Evolutionary conservation across 768 basidiomycete genomes (phyloP).

Genomic region (Mycena polygramma): DNA sequence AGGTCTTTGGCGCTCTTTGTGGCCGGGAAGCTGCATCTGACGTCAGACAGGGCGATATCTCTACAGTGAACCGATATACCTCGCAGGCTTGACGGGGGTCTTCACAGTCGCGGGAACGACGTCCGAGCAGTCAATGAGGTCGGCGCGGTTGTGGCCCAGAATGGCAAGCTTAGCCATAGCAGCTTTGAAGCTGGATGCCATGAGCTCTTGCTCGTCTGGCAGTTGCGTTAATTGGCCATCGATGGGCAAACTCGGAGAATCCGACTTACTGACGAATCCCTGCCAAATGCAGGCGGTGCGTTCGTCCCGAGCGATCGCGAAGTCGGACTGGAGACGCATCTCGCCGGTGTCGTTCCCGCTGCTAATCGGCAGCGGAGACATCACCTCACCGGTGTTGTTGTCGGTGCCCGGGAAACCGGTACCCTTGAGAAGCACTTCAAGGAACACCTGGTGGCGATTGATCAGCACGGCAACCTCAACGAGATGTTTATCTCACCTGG

Average conservation of each 20-base stretch:
- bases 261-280: constrained; percentile 23
- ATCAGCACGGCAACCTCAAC: too few relatives aligned
- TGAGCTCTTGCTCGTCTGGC: constrained; percentile 12
- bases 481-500: constrained; percentile 37
- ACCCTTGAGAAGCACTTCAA: constrained; percentile 50
- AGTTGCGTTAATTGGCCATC: too few relatives aligned
- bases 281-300: constrained; percentile 44
- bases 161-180: constrained; percentile 24
- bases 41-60: background rate
- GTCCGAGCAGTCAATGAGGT: constrained; percentile 22
- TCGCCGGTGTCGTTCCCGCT: constrained; percentile 45
- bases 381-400: constrained; percentile 47
- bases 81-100: constrained; percentile 10
- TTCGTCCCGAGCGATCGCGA: constrained; percentile 39
- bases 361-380: constrained; percentile 44
- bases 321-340: constrained; percentile 57
- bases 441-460: constrained; percentile 29
- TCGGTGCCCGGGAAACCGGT: constrained; percentile 35
- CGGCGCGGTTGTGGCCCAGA: background rate
- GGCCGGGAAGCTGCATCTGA: constrained; percentile 13
- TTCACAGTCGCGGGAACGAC: constrained; percentile 14
- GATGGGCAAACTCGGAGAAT: too few relatives aligned
- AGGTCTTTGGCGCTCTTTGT: constrained; percentile 17
- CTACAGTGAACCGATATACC: background rate
- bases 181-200: constrained; percentile 12